Percentiles rank a stretch among this genome's conserved stretches.
Evolutionary conservation across 73 alveolate species (phyloP).

Genomic region (Paramecium caudatum): DNA sequence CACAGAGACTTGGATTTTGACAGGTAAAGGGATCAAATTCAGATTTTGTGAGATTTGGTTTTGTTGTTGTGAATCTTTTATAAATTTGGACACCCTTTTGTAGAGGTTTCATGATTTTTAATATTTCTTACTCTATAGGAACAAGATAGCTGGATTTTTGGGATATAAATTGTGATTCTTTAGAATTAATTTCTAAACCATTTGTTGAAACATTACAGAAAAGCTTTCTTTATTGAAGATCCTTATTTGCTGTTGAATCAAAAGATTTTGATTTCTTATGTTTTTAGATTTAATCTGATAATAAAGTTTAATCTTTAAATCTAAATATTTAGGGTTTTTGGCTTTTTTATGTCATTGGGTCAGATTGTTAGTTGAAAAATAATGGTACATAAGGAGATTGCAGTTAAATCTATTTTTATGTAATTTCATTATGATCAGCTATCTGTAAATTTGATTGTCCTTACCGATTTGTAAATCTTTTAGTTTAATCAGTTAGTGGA

Average conservation of each 20-base stretch:
- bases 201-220: conserved; percentile 21
- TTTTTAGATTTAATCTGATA: conserved; percentile 17
- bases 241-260: conserved; percentile 47
- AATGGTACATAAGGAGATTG: conserved; percentile 37
- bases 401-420: neutral
- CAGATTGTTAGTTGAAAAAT: conserved; percentile 1
- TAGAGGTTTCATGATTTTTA: conserved; percentile 24
- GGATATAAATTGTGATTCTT: neutral
- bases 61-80: conserved; percentile 14
- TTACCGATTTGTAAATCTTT: neutral
- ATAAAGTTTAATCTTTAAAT: neutral
- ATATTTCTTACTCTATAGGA: conserved; percentile 55
- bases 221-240: neutral
- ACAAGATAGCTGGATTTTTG: neutral
- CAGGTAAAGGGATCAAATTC: conserved; percentile 51
- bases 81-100: neutral
- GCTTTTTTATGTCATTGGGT: conserved; percentile 4
- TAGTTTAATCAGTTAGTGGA: neutral
- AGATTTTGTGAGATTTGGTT: conserved; percentile 26
- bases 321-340: conserved; percentile 33
- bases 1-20: conserved; percentile 38
- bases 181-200: neutral
- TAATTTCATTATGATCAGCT: neutral
- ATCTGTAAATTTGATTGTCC: neutral
- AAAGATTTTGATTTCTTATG: conserved; percentile 53